phyloP scores from a whole-genome alignment of 2,329 filamentous ascomycete species.

The Stachybotrys chartarum region DNA sequence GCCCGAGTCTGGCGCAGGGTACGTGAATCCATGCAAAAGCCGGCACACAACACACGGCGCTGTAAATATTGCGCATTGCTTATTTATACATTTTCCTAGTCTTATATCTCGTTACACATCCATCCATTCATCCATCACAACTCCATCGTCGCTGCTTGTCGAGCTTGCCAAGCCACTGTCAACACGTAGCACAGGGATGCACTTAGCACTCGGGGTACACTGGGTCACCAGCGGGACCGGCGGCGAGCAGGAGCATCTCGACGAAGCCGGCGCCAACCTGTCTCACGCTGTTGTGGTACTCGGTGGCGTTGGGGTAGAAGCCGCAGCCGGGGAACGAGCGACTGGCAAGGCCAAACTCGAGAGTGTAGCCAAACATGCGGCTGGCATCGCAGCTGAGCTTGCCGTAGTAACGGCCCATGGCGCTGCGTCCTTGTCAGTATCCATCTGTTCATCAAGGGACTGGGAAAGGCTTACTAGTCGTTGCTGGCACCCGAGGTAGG shows the following conservation, averaged over 20 bases:
- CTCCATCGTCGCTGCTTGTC: too few species aligned
- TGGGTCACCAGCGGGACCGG: constrained; percentile 8
- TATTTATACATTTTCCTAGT: too few species aligned
- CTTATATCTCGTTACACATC: not conserved
- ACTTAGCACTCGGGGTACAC: not conserved
- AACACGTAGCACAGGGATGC: too few species aligned
- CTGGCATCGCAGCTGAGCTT: constrained; percentile 14
- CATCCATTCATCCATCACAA: not conserved
- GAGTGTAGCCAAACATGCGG: constrained; percentile 30
- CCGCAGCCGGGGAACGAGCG: constrained; percentile 10
- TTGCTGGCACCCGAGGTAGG: constrained; percentile 33
- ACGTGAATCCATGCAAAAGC: too few species aligned
- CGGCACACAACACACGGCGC: too few species aligned
- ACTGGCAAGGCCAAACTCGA: constrained; percentile 29
- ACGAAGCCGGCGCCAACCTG: constrained; percentile 35
- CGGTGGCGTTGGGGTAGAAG: constrained; percentile 31
- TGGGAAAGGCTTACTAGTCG: constrained; percentile 21
- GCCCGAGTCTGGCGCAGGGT: too few species aligned
- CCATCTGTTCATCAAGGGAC: not conserved
- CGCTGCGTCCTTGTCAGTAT: constrained; percentile 1
- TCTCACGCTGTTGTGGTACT: constrained; percentile 30
- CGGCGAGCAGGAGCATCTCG: constrained; percentile 24
- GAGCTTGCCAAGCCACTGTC: too few species aligned
- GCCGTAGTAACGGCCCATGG: constrained; percentile 29
- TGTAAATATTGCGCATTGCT: too few species aligned